These are phyloP conservation scores for Pochonia chlamydosporia DNA, from an alignment of 2,329 filamentous ascomycete species.

Conservation along the genomic window DNA sequence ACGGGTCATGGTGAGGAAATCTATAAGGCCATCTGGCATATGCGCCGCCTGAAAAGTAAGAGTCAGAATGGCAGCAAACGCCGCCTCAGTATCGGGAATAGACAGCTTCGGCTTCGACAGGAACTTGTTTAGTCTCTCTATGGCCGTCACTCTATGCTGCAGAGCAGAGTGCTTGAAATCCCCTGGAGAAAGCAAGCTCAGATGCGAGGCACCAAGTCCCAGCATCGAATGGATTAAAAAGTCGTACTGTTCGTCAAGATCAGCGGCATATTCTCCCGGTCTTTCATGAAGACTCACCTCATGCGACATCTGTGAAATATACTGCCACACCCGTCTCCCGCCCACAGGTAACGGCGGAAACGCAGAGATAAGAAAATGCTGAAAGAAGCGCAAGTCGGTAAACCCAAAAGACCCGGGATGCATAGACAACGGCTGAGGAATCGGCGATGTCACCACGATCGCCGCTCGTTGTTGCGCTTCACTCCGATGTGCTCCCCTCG, in stretches of 20 bases:
- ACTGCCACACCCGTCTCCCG: conserved; percentile 29
- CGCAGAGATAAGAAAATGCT: conserved; percentile 43
- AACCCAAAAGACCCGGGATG: conserved; percentile 26
- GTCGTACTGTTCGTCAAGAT: conserved; percentile 24
- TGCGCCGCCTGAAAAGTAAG: conserved; percentile 32
- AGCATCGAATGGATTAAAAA: conserved; percentile 37
- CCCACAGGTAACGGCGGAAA: conserved; percentile 33
- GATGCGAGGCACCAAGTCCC: conserved; percentile 33
- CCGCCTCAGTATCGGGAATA: conserved; percentile 27
- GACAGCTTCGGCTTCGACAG: conserved; percentile 22
- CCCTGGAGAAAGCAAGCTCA: conserved; percentile 19
- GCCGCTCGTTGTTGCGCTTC: too few relatives aligned
- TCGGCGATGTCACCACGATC: too few relatives aligned
- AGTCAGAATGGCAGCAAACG: conserved; percentile 29
- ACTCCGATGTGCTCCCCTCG: too few relatives aligned
- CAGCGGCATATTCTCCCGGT: too few relatives aligned
- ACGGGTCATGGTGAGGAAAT: conserved; percentile 32
- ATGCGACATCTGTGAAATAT: conserved; percentile 31
- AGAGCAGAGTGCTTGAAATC: conserved; percentile 23
- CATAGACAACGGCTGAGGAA: too few relatives aligned
- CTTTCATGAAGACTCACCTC: too few relatives aligned
- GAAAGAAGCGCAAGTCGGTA: conserved; percentile 45
- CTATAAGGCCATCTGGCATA: conserved; percentile 32
- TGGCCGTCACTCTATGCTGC: conserved; percentile 30
- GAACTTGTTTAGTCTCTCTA: conserved; percentile 27